Percentiles rank a stretch among this genome's conserved stretches.
These are phyloP conservation scores for Porogramme epimiltina DNA, from an alignment of 1,284 basidiomycete genomes.

Conservation along the genomic window DNA sequence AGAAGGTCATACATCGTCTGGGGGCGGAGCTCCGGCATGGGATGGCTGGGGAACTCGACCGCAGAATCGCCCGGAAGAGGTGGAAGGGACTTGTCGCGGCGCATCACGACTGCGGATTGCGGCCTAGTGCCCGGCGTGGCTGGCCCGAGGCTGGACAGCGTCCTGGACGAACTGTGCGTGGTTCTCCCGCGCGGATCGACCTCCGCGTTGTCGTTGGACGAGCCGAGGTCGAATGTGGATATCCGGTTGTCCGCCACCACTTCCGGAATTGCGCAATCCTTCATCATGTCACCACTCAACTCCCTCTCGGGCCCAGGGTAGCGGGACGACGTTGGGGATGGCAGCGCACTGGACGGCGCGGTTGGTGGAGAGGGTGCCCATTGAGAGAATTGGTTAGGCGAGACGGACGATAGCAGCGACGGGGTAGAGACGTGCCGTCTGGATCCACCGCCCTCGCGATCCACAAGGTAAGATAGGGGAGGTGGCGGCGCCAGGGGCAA, in stretches of 20 bases:
- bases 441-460: slow-evolving; percentile 50
- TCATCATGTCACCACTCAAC: slow-evolving; percentile 42
- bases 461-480: slow-evolving; percentile 81
- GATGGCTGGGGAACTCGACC: slow-evolving; percentile 37
- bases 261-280: slow-evolving; percentile 32
- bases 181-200: slow-evolving; percentile 29
- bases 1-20: slow-evolving; percentile 66
- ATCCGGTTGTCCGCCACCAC: slow-evolving; percentile 25
- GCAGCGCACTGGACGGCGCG: slow-evolving; percentile 69
- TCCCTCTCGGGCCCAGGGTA: slow-evolving; percentile 57
- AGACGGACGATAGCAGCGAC: slow-evolving; percentile 59
- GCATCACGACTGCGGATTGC: slow-evolving; percentile 40
- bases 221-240: slow-evolving; percentile 22
- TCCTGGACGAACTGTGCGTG: slow-evolving; percentile 30
- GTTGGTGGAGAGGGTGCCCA: slow-evolving; percentile 69
- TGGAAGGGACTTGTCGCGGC: slow-evolving; percentile 74
- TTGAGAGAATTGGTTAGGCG: slow-evolving; percentile 54
- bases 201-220: slow-evolving; percentile 20
- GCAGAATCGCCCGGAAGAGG: slow-evolving; percentile 64
- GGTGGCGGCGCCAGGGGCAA: slow-evolving; percentile 82
- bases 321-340: slow-evolving; percentile 72
- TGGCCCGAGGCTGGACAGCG: slow-evolving; percentile 30
- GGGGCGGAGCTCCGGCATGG: slow-evolving; percentile 51
- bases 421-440: slow-evolving; percentile 68
- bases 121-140: slow-evolving; percentile 37